phyloP scores from a whole-genome alignment of 148 eudicot species.

The Rhododendron molle region DNA sequence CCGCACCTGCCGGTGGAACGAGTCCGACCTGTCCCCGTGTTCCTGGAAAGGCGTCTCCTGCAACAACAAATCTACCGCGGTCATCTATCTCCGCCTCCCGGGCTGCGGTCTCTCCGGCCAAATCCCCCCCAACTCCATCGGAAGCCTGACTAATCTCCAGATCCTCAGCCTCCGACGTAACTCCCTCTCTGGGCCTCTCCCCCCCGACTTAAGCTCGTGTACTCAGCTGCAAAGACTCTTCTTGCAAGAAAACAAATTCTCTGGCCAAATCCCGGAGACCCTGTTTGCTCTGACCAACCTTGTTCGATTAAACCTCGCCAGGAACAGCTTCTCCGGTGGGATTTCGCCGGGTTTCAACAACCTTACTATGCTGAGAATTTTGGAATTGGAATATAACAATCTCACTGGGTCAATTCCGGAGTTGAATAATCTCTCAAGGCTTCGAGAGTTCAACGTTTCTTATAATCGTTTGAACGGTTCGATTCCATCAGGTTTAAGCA shows the following conservation, averaged over 20 bases:
- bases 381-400: constrained; percentile 27
- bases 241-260: constrained; percentile 32
- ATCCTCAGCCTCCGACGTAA: constrained; percentile 46
- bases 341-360: constrained; percentile 22
- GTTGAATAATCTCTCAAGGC: neutral
- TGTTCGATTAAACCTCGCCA: constrained; percentile 12
- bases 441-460: constrained; percentile 29
- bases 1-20: constrained; percentile 24
- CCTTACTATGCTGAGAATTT: constrained; percentile 14
- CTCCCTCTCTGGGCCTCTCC: constrained; percentile 36
- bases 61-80: constrained; percentile 1
- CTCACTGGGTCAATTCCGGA: constrained; percentile 34
- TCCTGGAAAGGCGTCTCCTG: constrained; percentile 40
- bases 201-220: constrained; percentile 28
- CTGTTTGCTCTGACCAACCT: constrained; percentile 17
- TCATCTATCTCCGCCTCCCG: constrained; percentile 39
- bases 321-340: constrained; percentile 25
- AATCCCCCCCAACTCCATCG: constrained; percentile 26
- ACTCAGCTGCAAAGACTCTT: constrained; percentile 21
- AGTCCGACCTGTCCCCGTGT: constrained; percentile 21
- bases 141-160: constrained; percentile 30
- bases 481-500: constrained; percentile 15
- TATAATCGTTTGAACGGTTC: constrained; percentile 28
- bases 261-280: constrained; percentile 29
- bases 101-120: constrained; percentile 32